Base-by-base conservation (phyloP, 2,329 filamentous ascomycete genomes). In the Talaromyces albobiverticillius region DNA sequence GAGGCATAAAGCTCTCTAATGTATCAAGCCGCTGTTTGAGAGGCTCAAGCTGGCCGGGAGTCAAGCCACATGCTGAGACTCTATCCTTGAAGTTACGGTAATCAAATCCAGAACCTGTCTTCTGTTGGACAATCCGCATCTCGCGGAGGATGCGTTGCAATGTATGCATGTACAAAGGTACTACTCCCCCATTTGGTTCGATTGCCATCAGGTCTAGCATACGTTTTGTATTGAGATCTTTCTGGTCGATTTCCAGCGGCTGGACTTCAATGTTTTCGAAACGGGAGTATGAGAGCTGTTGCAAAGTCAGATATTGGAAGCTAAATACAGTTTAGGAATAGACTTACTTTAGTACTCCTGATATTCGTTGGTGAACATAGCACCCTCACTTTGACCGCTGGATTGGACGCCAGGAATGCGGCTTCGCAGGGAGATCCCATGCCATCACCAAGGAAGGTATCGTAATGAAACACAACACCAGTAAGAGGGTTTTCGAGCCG, bases 1-100 rank as follows among this genome's bases (percentile, higher is more conserved):
- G 26, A 5, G 26, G 26, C 26, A 29, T 20, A 41, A 41, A 29
- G 26, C 26, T 29, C 61, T 89, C 82, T 0, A 90, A 72, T 0
- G 85, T 76, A 6, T 82, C 77, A 1, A 90, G 71, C 0, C 87
- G 79, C 64, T 85, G 79, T 0, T 76, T 68, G 2, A 93, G 70
- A 0, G 85, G 82, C 0, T 63, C 73, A 0, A 67, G 64, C 62
- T 91, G 86, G 1, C 65, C 70, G 5, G 26, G 26, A 29, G 26
- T 29, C 18, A 88, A 71, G 0, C 68, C 61, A 22, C 76, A 69
- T 0, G 51, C 23, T 0, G 66, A 57, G 0, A 81, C 61, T 2
- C 69, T 59, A 0, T 38, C 38, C 43, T 70, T 74, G 63, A 82
- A 82, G 0, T 61, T 56, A 0, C 45, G 36, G 57, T 82, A 83